Conservation (phyloP, 2,329 filamentous ascomycete genomes). For the Colletotrichum nymphaeae region DNA sequence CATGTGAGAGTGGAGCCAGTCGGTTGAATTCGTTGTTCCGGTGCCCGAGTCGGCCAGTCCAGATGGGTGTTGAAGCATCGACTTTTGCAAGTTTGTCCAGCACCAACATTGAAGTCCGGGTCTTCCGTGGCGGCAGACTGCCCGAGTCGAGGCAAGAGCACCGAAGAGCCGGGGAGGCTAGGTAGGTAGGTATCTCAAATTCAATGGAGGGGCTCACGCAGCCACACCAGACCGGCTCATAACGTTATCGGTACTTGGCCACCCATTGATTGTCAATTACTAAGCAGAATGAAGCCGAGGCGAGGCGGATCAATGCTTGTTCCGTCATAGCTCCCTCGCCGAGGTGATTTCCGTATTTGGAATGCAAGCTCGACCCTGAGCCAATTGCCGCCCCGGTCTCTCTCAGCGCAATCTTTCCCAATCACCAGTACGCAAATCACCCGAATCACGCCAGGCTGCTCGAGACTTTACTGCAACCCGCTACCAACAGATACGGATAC, state of each 20-base stretch:
- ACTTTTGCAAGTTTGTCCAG: background rate
- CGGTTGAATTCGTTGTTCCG: constrained; percentile 28
- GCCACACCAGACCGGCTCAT: background rate
- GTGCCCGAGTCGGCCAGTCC: constrained; percentile 18
- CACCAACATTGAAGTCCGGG: constrained; percentile 9
- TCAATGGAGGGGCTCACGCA: no score
- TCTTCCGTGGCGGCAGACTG: constrained; percentile 8
- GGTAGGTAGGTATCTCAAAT: background rate
- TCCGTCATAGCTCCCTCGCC: constrained; percentile 12
- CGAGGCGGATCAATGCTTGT: constrained; percentile 14
- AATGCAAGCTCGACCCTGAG: background rate
- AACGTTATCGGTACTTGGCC: background rate
- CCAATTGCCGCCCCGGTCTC: constrained; percentile 19
- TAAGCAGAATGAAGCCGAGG: background rate
- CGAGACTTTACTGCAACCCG: constrained; percentile 12
- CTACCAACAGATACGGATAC: background rate
- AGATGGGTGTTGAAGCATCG: background rate
- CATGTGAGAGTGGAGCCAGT: constrained; percentile 29
- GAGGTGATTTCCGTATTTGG: constrained; percentile 26
- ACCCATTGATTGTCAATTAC: background rate
- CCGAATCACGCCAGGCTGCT: constrained; percentile 1
- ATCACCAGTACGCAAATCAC: background rate
- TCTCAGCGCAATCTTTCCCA: background rate
- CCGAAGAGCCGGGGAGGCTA: background rate
- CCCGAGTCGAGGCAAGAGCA: constrained; percentile 8